A percentile compares a stretch with the other conserved stretches of the same genome.
Evolutionary conservation across 2,329 filamentous ascomycete genomes (phyloP).

Genomic region (Chaetothyriales sp.): DNA sequence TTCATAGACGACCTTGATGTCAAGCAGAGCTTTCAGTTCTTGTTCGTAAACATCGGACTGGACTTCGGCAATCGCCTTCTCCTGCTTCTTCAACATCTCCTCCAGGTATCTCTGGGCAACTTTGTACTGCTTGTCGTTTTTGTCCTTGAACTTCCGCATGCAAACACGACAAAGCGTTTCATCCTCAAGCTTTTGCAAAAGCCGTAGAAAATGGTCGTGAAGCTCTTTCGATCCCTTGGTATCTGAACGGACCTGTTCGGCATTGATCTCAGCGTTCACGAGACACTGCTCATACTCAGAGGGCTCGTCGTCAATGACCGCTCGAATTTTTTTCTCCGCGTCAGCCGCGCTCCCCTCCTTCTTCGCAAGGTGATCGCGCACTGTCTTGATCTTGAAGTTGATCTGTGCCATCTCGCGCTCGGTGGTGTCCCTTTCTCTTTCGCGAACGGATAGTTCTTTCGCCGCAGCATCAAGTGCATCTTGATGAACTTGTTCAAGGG

Average conservation of each 20-base stretch:
- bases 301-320: slow-evolving; percentile 41
- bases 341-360: slow-evolving; percentile 49
- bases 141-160: slow-evolving; percentile 47
- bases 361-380: slow-evolving; percentile 50
- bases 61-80: slow-evolving; percentile 37
- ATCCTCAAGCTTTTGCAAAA: slow-evolving; percentile 38
- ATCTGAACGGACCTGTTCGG: slow-evolving; percentile 46
- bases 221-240: slow-evolving; percentile 54
- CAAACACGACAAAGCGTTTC: slow-evolving; percentile 64
- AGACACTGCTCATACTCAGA: slow-evolving; percentile 40
- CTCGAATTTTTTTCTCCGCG: slow-evolving; percentile 49
- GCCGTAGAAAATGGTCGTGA: slow-evolving; percentile 57
- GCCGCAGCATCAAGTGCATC: slow-evolving; percentile 34
- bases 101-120: slow-evolving; percentile 53
- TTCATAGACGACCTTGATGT: slow-evolving; percentile 56
- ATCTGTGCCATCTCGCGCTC: slow-evolving; percentile 63
- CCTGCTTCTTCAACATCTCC: slow-evolving; percentile 35
- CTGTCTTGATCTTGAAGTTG: slow-evolving; percentile 56
- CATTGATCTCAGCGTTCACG: slow-evolving; percentile 37
- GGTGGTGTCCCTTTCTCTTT: slow-evolving; percentile 55
- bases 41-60: slow-evolving; percentile 50
- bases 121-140: slow-evolving; percentile 46
- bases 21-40: slow-evolving; percentile 49
- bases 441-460: slow-evolving; percentile 44
- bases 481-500: slow-evolving; percentile 59